phyloP scores from a whole-genome alignment of 2,329 filamentous ascomycete genomes.

The Corynespora cassiicola region DNA sequence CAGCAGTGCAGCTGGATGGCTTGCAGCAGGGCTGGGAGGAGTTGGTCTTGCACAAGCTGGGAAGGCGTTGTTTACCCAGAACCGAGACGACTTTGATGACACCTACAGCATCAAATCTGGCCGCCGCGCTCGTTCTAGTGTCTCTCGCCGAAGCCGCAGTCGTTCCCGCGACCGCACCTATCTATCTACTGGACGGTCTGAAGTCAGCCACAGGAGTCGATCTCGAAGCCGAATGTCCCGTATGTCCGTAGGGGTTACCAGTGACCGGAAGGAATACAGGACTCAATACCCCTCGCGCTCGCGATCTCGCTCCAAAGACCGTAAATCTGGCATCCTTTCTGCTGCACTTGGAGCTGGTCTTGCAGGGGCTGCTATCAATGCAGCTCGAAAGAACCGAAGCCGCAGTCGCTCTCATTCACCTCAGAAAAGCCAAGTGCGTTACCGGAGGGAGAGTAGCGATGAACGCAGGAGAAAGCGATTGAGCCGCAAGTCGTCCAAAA shows the following conservation, averaged over 20 bases:
- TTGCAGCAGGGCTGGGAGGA: conserved; percentile 62
- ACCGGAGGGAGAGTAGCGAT: conserved; percentile 37
- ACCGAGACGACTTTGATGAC: conserved; percentile 63
- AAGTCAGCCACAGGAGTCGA: conserved; percentile 45
- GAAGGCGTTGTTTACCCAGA: conserved; percentile 59
- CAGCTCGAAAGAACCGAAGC: conserved; percentile 30
- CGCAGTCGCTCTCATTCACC: conserved; percentile 46
- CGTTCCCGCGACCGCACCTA: conserved; percentile 49
- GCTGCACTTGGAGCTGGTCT: conserved; percentile 48
- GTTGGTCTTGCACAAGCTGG: conserved; percentile 60
- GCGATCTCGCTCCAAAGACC: conserved; percentile 42
- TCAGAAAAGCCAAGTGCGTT: conserved; percentile 33
- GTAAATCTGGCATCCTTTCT: conserved; percentile 43
- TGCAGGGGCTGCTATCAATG: conserved; percentile 46
- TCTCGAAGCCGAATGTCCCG: conserved; percentile 42
- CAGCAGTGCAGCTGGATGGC: conserved; percentile 55
- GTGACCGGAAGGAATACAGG: conserved; percentile 39
- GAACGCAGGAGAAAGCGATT: conserved; percentile 36
- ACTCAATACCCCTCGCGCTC: conserved; percentile 50
- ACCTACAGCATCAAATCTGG: conserved; percentile 66
- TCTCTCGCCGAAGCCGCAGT: conserved; percentile 42
- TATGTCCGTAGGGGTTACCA: conserved; percentile 41
- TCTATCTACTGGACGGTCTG: conserved; percentile 53
- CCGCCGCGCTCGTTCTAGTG: conserved; percentile 41
- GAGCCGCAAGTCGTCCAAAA: conserved; percentile 39